phyloP scores from a whole-genome alignment of 192 early-diverging fungal species.

The Dissophora ornata region DNA sequence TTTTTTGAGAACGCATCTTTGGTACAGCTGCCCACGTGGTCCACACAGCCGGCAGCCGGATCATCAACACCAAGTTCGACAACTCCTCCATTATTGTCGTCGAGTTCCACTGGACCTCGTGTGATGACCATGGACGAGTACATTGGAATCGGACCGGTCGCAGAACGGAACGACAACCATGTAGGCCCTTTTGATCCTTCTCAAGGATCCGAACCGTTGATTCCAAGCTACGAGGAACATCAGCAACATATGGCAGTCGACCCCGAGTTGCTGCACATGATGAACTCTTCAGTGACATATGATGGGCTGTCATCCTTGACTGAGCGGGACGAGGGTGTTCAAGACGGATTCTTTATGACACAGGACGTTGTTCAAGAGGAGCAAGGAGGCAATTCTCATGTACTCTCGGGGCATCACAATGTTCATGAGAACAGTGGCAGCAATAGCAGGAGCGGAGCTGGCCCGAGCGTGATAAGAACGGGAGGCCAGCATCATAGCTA shows the following conservation, averaged over 20 bases:
- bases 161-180: background rate
- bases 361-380: background rate
- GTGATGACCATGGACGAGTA: constrained; percentile 50
- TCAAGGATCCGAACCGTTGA: constrained; percentile 34
- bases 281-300: background rate
- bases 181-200: background rate
- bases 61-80: background rate
- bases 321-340: constrained; percentile 20
- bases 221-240: constrained; percentile 45
- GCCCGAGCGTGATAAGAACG: background rate
- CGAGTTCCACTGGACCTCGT: constrained; percentile 2
- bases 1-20: constrained; percentile 37
- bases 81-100: background rate
- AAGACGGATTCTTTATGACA: background rate
- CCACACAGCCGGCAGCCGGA: background rate
- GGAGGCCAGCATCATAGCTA: constrained; percentile 12
- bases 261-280: constrained; percentile 24
- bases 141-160: constrained; percentile 21
- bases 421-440: background rate
- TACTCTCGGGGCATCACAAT: no score
- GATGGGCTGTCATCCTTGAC: constrained; percentile 18
- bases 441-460: background rate
- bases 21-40: constrained; percentile 16
- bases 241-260: constrained; percentile 25
- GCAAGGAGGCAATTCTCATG: no score